Conservation (phyloP, 176 grass and related monocot genomes). For the Saccharum officinarum region DNA sequence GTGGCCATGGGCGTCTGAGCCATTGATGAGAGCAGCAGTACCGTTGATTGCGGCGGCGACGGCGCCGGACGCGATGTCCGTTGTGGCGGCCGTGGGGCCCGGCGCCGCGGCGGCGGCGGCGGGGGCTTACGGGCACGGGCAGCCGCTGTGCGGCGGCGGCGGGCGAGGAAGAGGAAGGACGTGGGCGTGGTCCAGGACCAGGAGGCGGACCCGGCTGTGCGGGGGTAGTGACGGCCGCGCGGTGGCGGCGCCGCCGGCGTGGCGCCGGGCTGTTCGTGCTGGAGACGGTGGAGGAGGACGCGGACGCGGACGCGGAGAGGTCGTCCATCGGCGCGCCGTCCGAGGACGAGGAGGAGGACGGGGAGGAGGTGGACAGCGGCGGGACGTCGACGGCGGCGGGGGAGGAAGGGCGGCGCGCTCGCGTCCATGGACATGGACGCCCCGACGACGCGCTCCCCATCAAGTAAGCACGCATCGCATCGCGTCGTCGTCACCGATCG, state of each 20-base stretch:
- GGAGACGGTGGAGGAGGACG: slow-evolving; percentile 45
- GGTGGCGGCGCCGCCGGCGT: background rate
- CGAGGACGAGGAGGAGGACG: slow-evolving; percentile 38
- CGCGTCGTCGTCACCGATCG: too few species aligned
- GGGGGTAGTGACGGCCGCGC: background rate
- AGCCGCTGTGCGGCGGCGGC: slow-evolving; percentile 11
- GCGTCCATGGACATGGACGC: slow-evolving; percentile 61
- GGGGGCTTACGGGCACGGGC: slow-evolving; percentile 13
- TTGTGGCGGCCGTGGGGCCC: slow-evolving; percentile 31
- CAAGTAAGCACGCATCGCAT: slow-evolving; percentile 34
- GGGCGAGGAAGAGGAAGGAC: slow-evolving; percentile 62
- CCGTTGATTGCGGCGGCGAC: background rate
- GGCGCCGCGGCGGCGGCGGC: background rate
- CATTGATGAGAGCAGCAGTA: background rate
- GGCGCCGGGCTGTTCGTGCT: slow-evolving; percentile 42
- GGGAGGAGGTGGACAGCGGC: slow-evolving; percentile 41
- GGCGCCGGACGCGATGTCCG: slow-evolving; percentile 42
- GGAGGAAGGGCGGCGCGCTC: slow-evolving; percentile 22
- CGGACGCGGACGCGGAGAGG: slow-evolving; percentile 1
- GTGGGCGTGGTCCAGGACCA: slow-evolving; percentile 32
- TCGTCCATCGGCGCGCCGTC: slow-evolving; percentile 49
- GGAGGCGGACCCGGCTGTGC: background rate
- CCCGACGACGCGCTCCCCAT: slow-evolving; percentile 68
- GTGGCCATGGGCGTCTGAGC: background rate
- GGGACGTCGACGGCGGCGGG: background rate